Evolutionary conservation across 441 rosid species (phyloP), one percentile per base, ranked within the genome.

Genomic region (Adansonia grandidieri): DNA sequence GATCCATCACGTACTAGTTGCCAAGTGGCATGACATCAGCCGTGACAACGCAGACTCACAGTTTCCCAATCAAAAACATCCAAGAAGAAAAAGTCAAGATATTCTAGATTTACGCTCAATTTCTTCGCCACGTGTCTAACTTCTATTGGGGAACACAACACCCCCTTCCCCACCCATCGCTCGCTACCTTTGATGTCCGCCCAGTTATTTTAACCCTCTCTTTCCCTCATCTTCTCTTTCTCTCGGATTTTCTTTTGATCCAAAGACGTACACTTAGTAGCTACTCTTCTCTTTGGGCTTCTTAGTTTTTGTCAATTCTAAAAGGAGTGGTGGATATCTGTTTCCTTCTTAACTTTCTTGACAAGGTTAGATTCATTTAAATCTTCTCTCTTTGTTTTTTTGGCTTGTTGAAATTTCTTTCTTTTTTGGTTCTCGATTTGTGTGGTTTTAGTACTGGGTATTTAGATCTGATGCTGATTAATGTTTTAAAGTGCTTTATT

Each of bases 321-420:
- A 50, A 2, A 58, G 22, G 71, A 64, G 72, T 68, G 24, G 75
- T 72, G 50, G 71, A 57, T 68, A 62, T 57, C 67, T 40, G 4
- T 40, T 17, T 69, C 20, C 74, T 57, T 82, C 79, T 80, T 77
- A 77, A 81, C 82, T 64, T 70, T 80, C 61, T 76, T 72, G 77
- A 70, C 67, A 77, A 87, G 91, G 93, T 90, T 80, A 44, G 84
- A 61, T 82, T 85, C 79, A 15, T 45, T 58, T 47, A 32, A 54
- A 53, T 32, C 5, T 56, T 64, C 4, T 77, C 61, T 62, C 11
- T 0, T 64, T 10, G 20, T 20, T 28, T 65, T 14, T 19, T 60
- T 24, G 28, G 11, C 74, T 62, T 42, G 50, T 22, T 2, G 17
- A 15, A 0, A 42, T 24, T 60, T n/a, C 4, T 53, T 32, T 50